A percentile compares a stretch with the other conserved stretches of the same genome.
These are phyloP conservation scores for Gnaphalium uliginosum DNA, from an alignment of 129 eudicot genomes.

Conservation along the genomic window DNA sequence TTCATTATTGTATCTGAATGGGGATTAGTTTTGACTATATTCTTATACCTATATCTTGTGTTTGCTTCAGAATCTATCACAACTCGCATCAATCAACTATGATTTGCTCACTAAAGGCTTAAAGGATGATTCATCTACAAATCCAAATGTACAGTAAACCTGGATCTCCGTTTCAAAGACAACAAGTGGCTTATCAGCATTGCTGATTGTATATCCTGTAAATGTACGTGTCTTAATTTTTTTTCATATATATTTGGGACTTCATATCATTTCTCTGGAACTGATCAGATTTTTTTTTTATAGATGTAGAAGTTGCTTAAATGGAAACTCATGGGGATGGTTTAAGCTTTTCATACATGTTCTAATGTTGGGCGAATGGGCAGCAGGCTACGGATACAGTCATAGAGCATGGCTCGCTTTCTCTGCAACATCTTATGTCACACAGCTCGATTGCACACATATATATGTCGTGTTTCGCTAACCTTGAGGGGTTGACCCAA, in stretches of 20 bases:
- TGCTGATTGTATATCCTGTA: constrained; percentile 43
- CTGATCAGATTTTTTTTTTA: constrained; percentile 14
- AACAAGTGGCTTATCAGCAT: constrained; percentile 18
- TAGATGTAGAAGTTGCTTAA: constrained; percentile 40
- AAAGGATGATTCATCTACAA: constrained; percentile 73
- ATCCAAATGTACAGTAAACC: constrained; percentile 39
- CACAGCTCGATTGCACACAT: background rate
- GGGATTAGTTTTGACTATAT: background rate
- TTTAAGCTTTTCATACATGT: constrained; percentile 8
- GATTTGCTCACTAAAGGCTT: constrained; percentile 88
- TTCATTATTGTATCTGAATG: background rate
- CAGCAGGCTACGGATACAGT: constrained; percentile 3
- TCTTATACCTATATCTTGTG: background rate
- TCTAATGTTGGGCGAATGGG: background rate
- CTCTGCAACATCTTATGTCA: background rate
- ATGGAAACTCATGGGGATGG: constrained; percentile 9
- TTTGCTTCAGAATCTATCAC: constrained; percentile 76
- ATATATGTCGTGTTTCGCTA: too few species aligned
- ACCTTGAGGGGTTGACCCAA: background rate
- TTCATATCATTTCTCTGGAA: background rate
- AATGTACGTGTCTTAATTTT: constrained; percentile 36
- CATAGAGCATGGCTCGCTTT: background rate
- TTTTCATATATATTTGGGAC: background rate
- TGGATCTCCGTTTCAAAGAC: constrained; percentile 10
- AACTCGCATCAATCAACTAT: constrained; percentile 93